Conservation (phyloP, 257 asterid genomes). For the Ballota nigra region DNA sequence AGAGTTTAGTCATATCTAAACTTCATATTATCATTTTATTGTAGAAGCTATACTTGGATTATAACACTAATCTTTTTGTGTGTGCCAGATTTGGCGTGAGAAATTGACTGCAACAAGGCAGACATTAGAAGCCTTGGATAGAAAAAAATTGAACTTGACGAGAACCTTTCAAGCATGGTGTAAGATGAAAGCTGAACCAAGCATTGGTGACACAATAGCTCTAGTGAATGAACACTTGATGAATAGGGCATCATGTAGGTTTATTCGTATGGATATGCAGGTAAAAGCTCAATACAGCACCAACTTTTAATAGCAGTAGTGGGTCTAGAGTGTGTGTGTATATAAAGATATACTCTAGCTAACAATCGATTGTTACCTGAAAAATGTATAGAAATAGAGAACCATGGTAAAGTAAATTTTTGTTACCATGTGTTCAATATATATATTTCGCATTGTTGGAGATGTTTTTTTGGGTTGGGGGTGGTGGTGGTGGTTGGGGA, state of each 20-base stretch:
- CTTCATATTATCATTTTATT: not conserved
- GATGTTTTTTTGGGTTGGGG: not conserved
- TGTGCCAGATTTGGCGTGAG: slow-evolving; percentile 47
- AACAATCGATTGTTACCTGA: too few species aligned
- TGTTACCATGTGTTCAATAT: too few species aligned
- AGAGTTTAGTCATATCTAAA: not conserved
- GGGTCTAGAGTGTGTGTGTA: not conserved
- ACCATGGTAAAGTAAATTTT: too few species aligned
- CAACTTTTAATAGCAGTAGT: slow-evolving; percentile 4
- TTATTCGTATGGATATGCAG: slow-evolving; percentile 63
- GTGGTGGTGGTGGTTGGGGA: too few species aligned
- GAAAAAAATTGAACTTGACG: slow-evolving; percentile 43
- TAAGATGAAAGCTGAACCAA: slow-evolving; percentile 56
- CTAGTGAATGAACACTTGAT: slow-evolving; percentile 52
- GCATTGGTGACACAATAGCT: slow-evolving; percentile 42
- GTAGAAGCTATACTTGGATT: slow-evolving; percentile 16
- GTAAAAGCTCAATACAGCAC: slow-evolving; percentile 33
- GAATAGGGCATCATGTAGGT: slow-evolving; percentile 48
- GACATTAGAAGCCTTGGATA: slow-evolving; percentile 47
- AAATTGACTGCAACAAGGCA: slow-evolving; percentile 56
- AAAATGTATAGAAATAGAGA: too few species aligned
- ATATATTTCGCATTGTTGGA: not conserved
- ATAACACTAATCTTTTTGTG: slow-evolving; percentile 19
- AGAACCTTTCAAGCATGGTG: slow-evolving; percentile 49
- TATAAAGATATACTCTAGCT: too few species aligned